A percentile compares a stretch with the other conserved stretches of the same genome.
These are phyloP conservation scores for Citrus mangshanensis DNA, from an alignment of 345 rosid genomes.

Conservation along the genomic window DNA sequence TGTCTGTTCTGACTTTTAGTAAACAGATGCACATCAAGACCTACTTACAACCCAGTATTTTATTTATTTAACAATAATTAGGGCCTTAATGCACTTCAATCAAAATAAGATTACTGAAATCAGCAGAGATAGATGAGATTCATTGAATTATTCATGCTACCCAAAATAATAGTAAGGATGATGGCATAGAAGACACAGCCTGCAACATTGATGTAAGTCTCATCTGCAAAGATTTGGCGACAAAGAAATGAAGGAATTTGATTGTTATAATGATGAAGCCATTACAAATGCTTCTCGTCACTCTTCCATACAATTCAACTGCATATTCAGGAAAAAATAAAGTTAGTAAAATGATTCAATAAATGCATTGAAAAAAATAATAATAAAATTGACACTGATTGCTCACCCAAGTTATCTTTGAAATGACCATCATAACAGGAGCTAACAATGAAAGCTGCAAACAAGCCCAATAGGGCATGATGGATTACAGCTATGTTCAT, in stretches of 20 bases:
- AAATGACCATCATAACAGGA: neutral
- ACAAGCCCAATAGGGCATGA: neutral
- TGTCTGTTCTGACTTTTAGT: no score
- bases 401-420: conserved; percentile 18
- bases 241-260: conserved; percentile 19
- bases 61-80: no score
- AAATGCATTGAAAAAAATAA: neutral
- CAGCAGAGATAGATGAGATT: conserved; percentile 15
- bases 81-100: no score
- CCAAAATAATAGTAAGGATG: conserved; percentile 15
- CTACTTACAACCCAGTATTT: no score
- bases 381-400: neutral
- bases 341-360: neutral
- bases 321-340: neutral
- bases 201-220: neutral
- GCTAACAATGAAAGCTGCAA: conserved; percentile 3
- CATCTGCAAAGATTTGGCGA: conserved; percentile 17
- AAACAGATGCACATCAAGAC: no score
- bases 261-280: conserved; percentile 14
- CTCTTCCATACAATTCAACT: neutral
- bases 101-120: neutral
- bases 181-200: neutral
- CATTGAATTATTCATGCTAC: conserved; percentile 14
- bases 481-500: neutral
- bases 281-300: neutral